Conservation (phyloP, 2,329 filamentous ascomycete species). For the Neofusicoccum cordaticola region DNA sequence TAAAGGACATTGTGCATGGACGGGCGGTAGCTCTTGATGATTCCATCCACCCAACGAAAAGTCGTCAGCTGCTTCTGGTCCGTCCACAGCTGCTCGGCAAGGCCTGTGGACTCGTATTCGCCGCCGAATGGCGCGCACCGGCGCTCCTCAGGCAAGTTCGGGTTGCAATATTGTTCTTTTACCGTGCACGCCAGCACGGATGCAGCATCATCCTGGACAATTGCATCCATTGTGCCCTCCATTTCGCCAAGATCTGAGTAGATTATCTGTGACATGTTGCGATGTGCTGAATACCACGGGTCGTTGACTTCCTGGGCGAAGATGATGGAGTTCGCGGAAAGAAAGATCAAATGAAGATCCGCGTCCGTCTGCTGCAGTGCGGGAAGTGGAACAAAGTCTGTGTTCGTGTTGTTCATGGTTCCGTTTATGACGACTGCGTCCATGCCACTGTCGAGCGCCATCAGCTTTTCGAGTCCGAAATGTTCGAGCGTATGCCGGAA, state of each 20-base stretch:
- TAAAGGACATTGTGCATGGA: not conserved
- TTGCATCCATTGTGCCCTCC: too few species aligned
- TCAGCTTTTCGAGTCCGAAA: too few species aligned
- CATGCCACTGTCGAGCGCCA: not conserved
- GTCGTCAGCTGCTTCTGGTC: not conserved
- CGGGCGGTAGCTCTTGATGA: not conserved
- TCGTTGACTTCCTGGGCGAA: constrained; percentile 29
- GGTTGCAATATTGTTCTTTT: constrained; percentile 18
- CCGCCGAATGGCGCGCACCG: not conserved
- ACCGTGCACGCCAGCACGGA: constrained; percentile 14
- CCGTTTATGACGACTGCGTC: not conserved
- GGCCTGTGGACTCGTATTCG: too few species aligned
- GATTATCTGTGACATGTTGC: not conserved
- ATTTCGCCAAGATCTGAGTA: not conserved
- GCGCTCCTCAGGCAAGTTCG: not conserved
- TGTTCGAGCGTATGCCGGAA: too few species aligned
- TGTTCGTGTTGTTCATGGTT: not conserved
- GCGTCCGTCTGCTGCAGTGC: constrained; percentile 29
- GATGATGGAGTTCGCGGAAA: constrained; percentile 26
- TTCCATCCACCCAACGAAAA: not conserved
- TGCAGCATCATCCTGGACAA: constrained; percentile 7
- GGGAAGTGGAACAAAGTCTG: constrained; percentile 23
- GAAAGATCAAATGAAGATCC: constrained; percentile 32
- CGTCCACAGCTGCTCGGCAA: not conserved
- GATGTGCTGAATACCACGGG: constrained; percentile 30